These are phyloP conservation scores for Jamesozyma rosinii DNA, from an alignment of 805 yeast genomes.

Conservation along the genomic window DNA sequence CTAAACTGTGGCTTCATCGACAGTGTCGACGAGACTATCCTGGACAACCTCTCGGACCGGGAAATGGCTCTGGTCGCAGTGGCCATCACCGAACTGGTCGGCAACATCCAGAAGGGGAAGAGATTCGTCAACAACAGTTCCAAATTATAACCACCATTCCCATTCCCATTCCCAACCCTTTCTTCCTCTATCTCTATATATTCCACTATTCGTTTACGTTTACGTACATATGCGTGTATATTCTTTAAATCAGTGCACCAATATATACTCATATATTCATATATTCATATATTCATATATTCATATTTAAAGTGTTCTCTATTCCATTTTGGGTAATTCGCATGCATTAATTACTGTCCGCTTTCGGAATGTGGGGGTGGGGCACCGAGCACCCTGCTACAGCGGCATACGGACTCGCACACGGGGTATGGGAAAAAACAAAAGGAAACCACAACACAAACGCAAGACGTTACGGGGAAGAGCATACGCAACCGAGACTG, in stretches of 20 bases:
- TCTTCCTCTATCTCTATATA: background rate
- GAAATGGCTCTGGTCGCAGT: slow-evolving; percentile 46
- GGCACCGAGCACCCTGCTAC: no score
- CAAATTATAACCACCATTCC: slow-evolving; percentile 11
- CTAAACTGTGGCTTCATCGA: slow-evolving; percentile 46
- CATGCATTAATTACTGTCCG: no score
- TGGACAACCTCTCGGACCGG: slow-evolving; percentile 36
- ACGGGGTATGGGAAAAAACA: no score
- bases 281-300: no score
- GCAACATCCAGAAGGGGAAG: slow-evolving; percentile 52
- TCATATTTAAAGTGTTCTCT: no score
- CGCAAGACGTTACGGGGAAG: no score
- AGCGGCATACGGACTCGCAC: no score
- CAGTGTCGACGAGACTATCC: slow-evolving; percentile 42
- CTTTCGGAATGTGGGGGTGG: no score
- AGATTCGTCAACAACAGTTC: slow-evolving; percentile 32
- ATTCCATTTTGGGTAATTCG: no score
- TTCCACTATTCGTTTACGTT: background rate
- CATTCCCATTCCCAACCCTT: background rate
- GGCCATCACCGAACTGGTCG: slow-evolving; percentile 45
- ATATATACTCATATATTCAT: no score
- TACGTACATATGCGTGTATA: background rate
- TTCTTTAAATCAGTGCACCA: background rate
- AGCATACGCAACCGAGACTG: no score
- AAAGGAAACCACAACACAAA: no score